phyloP scores from a whole-genome alignment of 2,329 filamentous ascomycete genomes.

The Zasmidium angulare region DNA sequence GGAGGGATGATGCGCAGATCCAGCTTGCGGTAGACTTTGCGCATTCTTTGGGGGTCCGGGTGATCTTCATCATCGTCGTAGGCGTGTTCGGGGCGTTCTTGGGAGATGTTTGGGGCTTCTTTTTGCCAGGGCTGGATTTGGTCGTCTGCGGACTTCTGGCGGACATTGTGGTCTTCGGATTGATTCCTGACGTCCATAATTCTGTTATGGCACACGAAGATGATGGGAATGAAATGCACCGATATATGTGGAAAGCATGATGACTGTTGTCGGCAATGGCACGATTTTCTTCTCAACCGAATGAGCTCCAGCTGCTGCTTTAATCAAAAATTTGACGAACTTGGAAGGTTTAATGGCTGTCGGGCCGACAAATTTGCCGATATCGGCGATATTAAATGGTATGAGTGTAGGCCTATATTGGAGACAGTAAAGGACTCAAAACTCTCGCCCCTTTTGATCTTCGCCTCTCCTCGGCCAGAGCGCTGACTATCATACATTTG shows the following conservation, averaged over 20 bases:
- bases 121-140: slow-evolving; percentile 1
- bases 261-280: not conserved
- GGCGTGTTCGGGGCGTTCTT: slow-evolving; percentile 10
- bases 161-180: not conserved
- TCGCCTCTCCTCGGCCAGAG: too few relatives aligned
- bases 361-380: too few relatives aligned
- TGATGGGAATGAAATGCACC: not conserved
- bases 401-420: too few relatives aligned
- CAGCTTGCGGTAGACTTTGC: slow-evolving; percentile 26
- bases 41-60: slow-evolving; percentile 13
- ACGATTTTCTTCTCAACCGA: too few relatives aligned
- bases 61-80: slow-evolving; percentile 1
- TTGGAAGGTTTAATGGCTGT: too few relatives aligned
- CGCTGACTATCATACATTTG: too few relatives aligned
- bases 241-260: not conserved
- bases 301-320: too few relatives aligned
- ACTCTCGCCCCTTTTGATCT: too few relatives aligned
- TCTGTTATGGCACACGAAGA: not conserved
- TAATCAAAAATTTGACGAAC: too few relatives aligned
- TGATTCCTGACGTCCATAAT: not conserved
- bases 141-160: not conserved
- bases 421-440: too few relatives aligned
- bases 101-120: slow-evolving; percentile 4
- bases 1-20: slow-evolving; percentile 50
- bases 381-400: too few relatives aligned